phyloP scores from a whole-genome alignment of 2,329 filamentous ascomycete species.

The Cercospora sojina region DNA sequence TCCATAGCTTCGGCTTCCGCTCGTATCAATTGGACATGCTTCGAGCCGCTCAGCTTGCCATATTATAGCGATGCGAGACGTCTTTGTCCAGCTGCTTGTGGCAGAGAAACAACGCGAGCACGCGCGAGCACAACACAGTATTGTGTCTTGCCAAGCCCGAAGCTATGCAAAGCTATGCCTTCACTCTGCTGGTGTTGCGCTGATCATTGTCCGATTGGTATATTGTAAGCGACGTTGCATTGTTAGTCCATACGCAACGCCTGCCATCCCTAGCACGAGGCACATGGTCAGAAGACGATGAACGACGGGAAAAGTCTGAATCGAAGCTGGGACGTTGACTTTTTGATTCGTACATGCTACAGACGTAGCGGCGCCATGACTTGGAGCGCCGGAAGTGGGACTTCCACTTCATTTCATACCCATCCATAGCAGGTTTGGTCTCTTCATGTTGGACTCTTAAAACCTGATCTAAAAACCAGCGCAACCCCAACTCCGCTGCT shows the following conservation, averaged over 20 bases:
- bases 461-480: constrained; percentile 15
- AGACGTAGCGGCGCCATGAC: constrained; percentile 15
- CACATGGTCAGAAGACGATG: background rate
- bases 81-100: background rate
- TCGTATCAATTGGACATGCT: background rate
- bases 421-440: constrained; percentile 16
- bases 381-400: constrained; percentile 16
- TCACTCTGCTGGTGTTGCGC: background rate
- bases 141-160: background rate
- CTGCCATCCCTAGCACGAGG: background rate
- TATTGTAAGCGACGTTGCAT: background rate
- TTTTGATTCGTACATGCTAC: constrained; percentile 21
- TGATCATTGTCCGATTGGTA: background rate
- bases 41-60: background rate
- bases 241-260: background rate
- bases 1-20: background rate
- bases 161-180: background rate
- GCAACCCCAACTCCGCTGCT: constrained; percentile 24
- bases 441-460: constrained; percentile 1
- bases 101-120: background rate
- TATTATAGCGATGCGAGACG: background rate
- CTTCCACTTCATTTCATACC: constrained; percentile 18
- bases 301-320: background rate
- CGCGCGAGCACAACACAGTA: background rate
- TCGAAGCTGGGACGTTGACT: constrained; percentile 20